Percentiles rank a stretch among this genome's conserved stretches.
phyloP scores from a whole-genome alignment of 257 asterid genomes.

The Solanum rostratum region DNA sequence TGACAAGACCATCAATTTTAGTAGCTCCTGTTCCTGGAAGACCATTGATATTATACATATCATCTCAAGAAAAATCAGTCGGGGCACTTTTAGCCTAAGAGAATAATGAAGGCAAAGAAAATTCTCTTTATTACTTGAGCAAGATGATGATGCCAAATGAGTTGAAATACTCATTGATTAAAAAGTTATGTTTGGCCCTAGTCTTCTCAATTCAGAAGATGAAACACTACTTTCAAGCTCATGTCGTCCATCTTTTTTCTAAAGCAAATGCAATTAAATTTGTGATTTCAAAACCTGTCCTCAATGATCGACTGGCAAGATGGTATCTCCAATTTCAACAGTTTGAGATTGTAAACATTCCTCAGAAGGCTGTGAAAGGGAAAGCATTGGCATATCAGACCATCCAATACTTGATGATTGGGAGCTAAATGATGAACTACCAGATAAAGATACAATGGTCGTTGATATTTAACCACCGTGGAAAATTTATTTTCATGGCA shows the following conservation, averaged over 20 bases:
- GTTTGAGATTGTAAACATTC: neutral
- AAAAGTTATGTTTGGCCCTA: neutral
- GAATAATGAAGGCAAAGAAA: neutral
- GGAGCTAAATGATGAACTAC: neutral
- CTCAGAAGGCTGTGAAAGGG: neutral
- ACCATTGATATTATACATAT: neutral
- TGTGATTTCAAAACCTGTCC: neutral
- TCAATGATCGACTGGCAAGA: neutral
- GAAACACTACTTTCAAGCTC: neutral
- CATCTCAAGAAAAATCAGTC: neutral
- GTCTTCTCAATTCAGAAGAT: neutral
- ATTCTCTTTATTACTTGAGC: neutral
- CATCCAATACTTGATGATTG: neutral
- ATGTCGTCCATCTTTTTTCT: neutral
- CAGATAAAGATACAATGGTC: neutral
- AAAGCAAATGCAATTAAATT: neutral
- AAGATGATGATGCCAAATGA: neutral
- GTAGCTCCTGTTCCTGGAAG: neutral
- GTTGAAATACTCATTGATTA: neutral
- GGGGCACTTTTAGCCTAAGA: neutral
- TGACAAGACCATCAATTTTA: neutral
- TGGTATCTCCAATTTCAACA: neutral
- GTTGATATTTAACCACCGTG: neutral
- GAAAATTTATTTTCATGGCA: neutral
- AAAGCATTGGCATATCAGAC: neutral